Percentiles rank a stretch among this genome's conserved stretches.
phyloP scores from a whole-genome alignment of 148 eudicot genomes.

The Cornus suecica region DNA sequence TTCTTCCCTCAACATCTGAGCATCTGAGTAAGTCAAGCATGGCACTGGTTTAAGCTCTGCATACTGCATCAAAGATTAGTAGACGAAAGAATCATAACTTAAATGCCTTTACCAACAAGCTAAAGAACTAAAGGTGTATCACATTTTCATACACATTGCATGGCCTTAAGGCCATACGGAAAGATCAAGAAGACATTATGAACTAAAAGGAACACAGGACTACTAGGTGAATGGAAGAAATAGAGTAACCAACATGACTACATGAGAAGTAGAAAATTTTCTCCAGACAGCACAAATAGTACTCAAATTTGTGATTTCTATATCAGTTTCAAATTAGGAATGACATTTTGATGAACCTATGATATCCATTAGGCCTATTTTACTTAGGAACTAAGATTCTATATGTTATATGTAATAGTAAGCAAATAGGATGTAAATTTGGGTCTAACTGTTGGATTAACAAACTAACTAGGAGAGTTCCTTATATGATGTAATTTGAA shows the following conservation, averaged over 20 bases:
- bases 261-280: not conserved
- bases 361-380: not conserved
- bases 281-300: not conserved
- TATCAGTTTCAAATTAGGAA: not conserved
- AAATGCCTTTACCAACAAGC: slow-evolving; percentile 1
- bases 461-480: too few relatives aligned
- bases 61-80: slow-evolving; percentile 48
- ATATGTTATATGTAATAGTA: too few relatives aligned
- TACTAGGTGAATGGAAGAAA: not conserved
- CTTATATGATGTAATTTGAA: too few relatives aligned
- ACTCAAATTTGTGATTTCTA: not conserved
- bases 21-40: slow-evolving; percentile 83
- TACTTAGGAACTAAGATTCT: not conserved
- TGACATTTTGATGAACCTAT: not conserved
- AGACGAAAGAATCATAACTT: not conserved
- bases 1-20: slow-evolving; percentile 69
- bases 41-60: slow-evolving; percentile 99
- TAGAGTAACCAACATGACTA: not conserved
- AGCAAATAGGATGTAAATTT: too few relatives aligned
- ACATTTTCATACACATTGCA: slow-evolving; percentile 6
- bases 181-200: not conserved
- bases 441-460: too few relatives aligned
- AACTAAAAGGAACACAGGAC: not conserved
- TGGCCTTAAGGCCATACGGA: not conserved
- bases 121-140: slow-evolving; percentile 7